Evolutionary conservation across 352 stramenopile species (phyloP), one percentile per base, ranked within the genome.

Genomic region (Phytopythium montanum): DNA sequence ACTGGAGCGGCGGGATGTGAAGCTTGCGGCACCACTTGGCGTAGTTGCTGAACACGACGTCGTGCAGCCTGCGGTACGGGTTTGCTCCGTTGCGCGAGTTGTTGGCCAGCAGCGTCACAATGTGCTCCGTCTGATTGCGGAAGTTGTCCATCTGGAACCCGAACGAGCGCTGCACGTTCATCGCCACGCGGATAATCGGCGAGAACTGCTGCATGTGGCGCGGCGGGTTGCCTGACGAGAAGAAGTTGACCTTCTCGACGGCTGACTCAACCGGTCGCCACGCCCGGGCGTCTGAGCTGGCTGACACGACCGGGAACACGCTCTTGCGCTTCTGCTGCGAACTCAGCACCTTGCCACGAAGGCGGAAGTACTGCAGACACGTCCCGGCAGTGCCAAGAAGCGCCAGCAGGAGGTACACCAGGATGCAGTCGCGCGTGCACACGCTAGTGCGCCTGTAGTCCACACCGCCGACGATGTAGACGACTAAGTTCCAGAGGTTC

Each of bases 61-160:
- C 74, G 34, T 96, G 87, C 8, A 96, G 62, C 55, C 79, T 87
- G n/a, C 87, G 75, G 64, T 93, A 95, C 56, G 84, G 81, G 54
- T 96, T 96, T 5, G 60, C 68, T 19, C 79, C 73, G 57, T 89
- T 92, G 4, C 87, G 84, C 23, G 81, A 70, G 23, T 67, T 94
- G 82, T 99, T 99, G 14, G 89, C 90, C 25, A 99, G 68, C 12
- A 99, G 73, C 50, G 98, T 89, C 25, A 99, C 81, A 12, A 99
- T 85, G 66, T 99, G 97, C 75, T 99, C 97, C 0, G 96, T 97
- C 70, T 99, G 97, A 68, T 99, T 99, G 21, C 88, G 84, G 55
- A 97, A 94, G 62, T 85, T 95, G 59, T 84, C 78, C n/a, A 77
- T 56, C 52, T 95, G 86, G 58, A 95, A 95, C 0, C 86, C 86